Conservation (phyloP, 257 asterid species). For the Rehmannia glutinosa region DNA sequence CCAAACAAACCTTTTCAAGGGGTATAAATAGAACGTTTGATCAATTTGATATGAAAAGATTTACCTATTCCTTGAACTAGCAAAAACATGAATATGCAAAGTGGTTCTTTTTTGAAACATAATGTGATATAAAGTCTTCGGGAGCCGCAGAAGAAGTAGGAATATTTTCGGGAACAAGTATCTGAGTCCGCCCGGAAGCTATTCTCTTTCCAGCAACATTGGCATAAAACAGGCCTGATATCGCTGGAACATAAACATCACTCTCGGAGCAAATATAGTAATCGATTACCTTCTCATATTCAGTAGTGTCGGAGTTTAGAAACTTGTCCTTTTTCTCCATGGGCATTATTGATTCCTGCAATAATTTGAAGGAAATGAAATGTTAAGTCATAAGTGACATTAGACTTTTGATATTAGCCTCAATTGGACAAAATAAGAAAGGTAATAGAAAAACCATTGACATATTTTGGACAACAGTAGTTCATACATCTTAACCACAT, state of each 20-base stretch:
- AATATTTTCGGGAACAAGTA: conserved; percentile 66
- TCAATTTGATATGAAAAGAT: conserved; percentile 6
- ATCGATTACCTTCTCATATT: conserved; percentile 44
- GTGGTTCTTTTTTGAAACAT: conserved; percentile 69
- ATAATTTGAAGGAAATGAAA: conserved; percentile 13
- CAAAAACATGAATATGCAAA: conserved; percentile 80
- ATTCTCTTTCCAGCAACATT: conserved; percentile 83
- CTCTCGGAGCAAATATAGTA: conserved; percentile 45
- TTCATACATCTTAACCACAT: too few relatives aligned
- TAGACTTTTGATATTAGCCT: background rate
- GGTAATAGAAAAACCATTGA: background rate
- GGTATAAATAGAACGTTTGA: conserved; percentile 15
- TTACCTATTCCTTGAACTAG: conserved; percentile 26
- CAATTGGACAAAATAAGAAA: background rate
- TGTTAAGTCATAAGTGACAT: background rate
- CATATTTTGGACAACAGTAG: too few relatives aligned
- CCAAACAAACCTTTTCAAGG: conserved; percentile 19
- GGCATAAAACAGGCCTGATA: conserved; percentile 75
- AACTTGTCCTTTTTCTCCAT: conserved; percentile 44
- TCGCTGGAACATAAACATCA: conserved; percentile 57
- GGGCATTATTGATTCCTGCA: conserved; percentile 75
- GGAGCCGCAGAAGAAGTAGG: conserved; percentile 56
- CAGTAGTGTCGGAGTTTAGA: conserved; percentile 36
- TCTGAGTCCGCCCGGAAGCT: conserved; percentile 58
- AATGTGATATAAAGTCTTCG: conserved; percentile 57